phyloP scores from a whole-genome alignment of 306 rosid genomes.

The Gastrolobium bilobum region DNA sequence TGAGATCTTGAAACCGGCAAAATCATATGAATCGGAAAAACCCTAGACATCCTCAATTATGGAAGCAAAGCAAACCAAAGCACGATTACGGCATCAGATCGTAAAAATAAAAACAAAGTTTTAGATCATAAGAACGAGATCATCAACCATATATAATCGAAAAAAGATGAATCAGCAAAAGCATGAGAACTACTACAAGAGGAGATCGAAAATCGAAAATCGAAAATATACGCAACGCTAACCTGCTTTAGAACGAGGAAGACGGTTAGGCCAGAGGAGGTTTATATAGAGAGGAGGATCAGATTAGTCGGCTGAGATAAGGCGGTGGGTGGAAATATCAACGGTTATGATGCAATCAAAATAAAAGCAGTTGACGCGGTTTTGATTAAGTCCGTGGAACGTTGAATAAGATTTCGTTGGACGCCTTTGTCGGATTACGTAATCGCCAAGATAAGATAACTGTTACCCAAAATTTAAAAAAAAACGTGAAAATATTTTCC shows the following conservation, averaged over 20 bases:
- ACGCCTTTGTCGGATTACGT: not conserved
- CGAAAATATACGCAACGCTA: not conserved
- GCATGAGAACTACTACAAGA: not conserved
- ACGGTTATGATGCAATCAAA: constrained; percentile 2
- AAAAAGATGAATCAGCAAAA: not conserved
- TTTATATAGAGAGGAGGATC: constrained; percentile 18
- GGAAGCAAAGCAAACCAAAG: not conserved
- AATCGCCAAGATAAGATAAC: no score
- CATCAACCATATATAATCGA: not conserved
- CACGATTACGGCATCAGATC: not conserved
- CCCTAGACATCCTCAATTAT: not conserved
- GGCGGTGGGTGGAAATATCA: not conserved
- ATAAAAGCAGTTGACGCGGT: constrained; percentile 36
- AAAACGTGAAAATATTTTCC: no score
- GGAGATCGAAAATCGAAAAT: not conserved
- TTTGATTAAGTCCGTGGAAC: constrained; percentile 38
- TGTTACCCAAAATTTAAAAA: no score
- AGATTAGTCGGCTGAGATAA: constrained; percentile 17
- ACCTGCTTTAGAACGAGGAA: not conserved
- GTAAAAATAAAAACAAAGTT: not conserved
- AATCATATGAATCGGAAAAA: not conserved
- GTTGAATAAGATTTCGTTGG: not conserved
- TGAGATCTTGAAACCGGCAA: not conserved
- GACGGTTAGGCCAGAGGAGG: accelerated
- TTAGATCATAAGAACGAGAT: not conserved